Conservation (phyloP, 2,329 filamentous ascomycete species). For the Monilinia fructigena region DNA sequence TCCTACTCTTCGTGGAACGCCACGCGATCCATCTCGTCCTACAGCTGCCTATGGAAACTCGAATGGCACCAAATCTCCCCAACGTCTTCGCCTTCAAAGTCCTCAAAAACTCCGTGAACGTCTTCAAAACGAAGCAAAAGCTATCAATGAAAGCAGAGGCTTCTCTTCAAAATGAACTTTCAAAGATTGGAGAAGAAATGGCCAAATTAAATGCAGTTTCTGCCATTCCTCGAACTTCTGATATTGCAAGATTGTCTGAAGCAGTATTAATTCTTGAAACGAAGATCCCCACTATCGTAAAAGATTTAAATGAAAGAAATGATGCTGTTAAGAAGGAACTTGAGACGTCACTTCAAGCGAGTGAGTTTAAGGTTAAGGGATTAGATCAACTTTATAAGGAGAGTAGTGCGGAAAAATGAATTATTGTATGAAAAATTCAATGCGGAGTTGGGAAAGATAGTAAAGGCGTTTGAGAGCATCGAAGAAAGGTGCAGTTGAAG, state of each 20-base stretch:
- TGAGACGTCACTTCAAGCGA: constrained; percentile 67
- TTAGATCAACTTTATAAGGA: constrained; percentile 90
- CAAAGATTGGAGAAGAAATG: constrained; percentile 79
- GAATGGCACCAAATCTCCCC: constrained; percentile 32
- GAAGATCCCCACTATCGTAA: constrained; percentile 58
- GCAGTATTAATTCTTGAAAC: constrained; percentile 68
- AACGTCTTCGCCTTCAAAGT: constrained; percentile 64
- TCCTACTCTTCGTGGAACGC: constrained; percentile 34
- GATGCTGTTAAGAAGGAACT: constrained; percentile 67
- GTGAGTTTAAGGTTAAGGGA: constrained; percentile 74
- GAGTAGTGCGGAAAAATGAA: constrained; percentile 83
- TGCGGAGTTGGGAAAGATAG: constrained; percentile 79
- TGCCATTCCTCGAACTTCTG: constrained; percentile 37
- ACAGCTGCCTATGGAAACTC: constrained; percentile 26
- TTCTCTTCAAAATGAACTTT: constrained; percentile 71
- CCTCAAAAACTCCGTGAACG: constrained; percentile 79
- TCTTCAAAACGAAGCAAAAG: constrained; percentile 75
- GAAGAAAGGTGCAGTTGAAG: not conserved
- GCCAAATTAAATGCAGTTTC: constrained; percentile 51
- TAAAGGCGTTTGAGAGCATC: constrained; percentile 66
- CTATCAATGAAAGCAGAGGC: constrained; percentile 69
- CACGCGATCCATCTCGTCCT: constrained; percentile 32
- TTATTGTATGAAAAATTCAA: constrained; percentile 91
- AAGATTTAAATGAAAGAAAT: constrained; percentile 60
- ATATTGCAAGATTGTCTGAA: constrained; percentile 47